Conservation (phyloP, 495 filamentous ascomycete genomes). For the Penicillium paxilli region DNA sequence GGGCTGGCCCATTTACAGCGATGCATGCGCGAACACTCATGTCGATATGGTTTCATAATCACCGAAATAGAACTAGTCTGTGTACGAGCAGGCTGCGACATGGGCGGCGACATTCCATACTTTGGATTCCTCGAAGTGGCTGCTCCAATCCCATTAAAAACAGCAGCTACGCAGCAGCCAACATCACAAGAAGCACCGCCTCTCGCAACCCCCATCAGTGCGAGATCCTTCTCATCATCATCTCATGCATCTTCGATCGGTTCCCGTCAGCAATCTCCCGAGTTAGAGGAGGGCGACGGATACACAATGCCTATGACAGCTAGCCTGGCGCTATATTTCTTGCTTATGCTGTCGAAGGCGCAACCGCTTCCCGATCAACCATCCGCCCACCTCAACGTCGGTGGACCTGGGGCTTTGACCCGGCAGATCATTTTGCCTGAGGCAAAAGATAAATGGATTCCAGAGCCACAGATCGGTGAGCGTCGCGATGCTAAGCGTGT, state of each 20-base stretch:
- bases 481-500: constrained; percentile 78
- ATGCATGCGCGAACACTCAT: constrained; percentile 88
- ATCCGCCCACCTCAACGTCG: constrained; percentile 74
- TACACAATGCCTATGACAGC: constrained; percentile 63
- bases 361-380: constrained; percentile 65
- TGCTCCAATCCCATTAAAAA: constrained; percentile 55
- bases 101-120: constrained; percentile 65
- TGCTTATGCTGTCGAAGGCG: constrained; percentile 83
- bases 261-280: constrained; percentile 15
- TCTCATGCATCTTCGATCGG: constrained; percentile 17
- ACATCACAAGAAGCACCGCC: constrained; percentile 9
- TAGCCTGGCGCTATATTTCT: constrained; percentile 67
- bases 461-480: constrained; percentile 77
- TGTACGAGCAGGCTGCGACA: constrained; percentile 74
- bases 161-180: constrained; percentile 17
- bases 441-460: constrained; percentile 81
- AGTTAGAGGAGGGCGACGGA: constrained; percentile 10
- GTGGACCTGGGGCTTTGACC: constrained; percentile 75
- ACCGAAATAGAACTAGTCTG: constrained; percentile 93
- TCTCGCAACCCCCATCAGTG: constrained; percentile 25
- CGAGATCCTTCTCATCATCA: constrained; percentile 25
- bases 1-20: constrained; percentile 81
- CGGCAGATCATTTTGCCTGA: constrained; percentile 64
- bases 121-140: constrained; percentile 84
- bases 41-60: constrained; percentile 91